Evolutionary conservation across 331 rosid genomes (phyloP).

Genomic region (Stylosanthes scabra): DNA sequence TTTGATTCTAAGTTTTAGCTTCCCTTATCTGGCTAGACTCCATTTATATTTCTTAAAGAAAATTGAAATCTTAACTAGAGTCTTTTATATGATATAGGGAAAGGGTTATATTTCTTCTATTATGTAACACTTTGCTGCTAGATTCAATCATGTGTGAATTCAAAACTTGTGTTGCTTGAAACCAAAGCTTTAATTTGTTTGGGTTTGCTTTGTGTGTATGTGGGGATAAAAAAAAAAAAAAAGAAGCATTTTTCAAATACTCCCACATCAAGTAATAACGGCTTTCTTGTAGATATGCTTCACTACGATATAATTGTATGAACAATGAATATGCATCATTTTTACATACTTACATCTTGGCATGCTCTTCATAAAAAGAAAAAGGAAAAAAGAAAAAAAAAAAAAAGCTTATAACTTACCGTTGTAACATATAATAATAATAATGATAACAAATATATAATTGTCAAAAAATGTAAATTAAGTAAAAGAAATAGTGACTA

Average conservation of each 20-base stretch:
- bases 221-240: too few species aligned
- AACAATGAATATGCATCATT: slow-evolving; percentile 34
- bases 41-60: neutral
- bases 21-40: slow-evolving; percentile 7
- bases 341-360: neutral
- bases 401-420: too few species aligned
- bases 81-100: neutral
- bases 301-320: slow-evolving; percentile 30
- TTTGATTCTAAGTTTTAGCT: slow-evolving; percentile 24
- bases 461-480: too few species aligned
- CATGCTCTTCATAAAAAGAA: neutral
- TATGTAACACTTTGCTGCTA: neutral
- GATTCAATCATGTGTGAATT: slow-evolving; percentile 28
- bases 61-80: slow-evolving; percentile 3
- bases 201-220: slow-evolving; percentile 33
- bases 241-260: slow-evolving; percentile 20
- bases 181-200: slow-evolving; percentile 36
- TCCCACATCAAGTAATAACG: slow-evolving; percentile 11
- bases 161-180: slow-evolving; percentile 39
- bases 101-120: slow-evolving; percentile 7
- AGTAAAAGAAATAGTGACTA: too few species aligned
- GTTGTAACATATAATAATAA: too few species aligned
- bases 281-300: slow-evolving; percentile 43
- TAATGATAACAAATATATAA: too few species aligned
- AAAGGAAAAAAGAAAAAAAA: neutral